Evolutionary conservation across 169 alveolate species (phyloP).

Genomic region (Plasmodium ovale): DNA sequence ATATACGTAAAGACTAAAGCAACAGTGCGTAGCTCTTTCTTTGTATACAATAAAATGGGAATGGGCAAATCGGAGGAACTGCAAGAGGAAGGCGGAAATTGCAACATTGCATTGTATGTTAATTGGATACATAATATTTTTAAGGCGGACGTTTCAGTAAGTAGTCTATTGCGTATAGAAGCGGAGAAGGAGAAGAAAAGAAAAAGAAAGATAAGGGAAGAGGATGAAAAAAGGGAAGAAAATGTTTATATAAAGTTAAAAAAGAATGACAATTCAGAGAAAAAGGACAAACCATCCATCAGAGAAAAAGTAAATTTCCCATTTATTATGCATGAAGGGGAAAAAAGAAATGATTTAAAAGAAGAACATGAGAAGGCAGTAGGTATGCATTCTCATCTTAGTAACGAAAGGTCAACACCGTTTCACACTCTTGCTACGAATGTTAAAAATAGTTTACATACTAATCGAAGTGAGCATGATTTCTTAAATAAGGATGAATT

Average conservation of each 20-base stretch:
- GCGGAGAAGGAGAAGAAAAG: constrained; percentile 15
- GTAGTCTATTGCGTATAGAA: constrained; percentile 4
- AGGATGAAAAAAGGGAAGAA: neutral
- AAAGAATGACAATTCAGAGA: constrained; percentile 2
- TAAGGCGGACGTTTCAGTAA: neutral
- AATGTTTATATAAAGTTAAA: neutral
- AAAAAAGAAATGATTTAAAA: neutral
- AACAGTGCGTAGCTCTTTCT: neutral
- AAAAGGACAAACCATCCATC: no score
- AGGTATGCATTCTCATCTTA: neutral
- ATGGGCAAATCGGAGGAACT: neutral
- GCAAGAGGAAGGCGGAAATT: neutral
- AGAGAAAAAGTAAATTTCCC: no score
- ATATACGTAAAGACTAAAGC: neutral
- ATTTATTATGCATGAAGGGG: neutral
- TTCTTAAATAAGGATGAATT: neutral
- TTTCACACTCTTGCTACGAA: no score
- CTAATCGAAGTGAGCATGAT: neutral
- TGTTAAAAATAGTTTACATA: neutral
- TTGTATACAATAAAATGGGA: neutral
- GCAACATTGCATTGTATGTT: constrained; percentile 19
- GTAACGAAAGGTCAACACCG: neutral
- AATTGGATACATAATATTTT: constrained; percentile 31
- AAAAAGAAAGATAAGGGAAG: constrained; percentile 9
- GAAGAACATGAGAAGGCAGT: neutral